Base-by-base conservation (phyloP, 2,329 filamentous ascomycete genomes). In the Scedosporium boydii region DNA sequence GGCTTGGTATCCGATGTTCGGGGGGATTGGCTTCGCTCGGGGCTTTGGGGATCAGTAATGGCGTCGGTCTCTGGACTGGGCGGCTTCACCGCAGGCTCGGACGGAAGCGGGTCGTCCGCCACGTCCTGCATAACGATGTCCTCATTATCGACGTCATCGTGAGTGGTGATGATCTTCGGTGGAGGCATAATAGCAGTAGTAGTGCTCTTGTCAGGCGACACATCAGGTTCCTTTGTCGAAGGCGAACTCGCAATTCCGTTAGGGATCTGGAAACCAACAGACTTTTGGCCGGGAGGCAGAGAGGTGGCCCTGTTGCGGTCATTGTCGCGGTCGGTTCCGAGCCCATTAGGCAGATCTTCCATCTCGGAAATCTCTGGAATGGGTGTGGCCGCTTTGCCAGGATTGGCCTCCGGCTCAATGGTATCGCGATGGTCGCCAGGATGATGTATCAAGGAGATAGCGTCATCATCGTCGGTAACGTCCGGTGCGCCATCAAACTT, bases 1-100 rank as follows among this genome's bases (percentile, higher is more conserved):
- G 77, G 77, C 56, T 81, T 83, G 0, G 78, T 81, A 62, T 83
- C 81, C 5, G 79, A 77, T 0, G 77, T 79, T 5, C 72, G 75
- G 1, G 80, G 79, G 0, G 80, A 81, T 62, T 78, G 76, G 58
- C 77, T 83, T 16, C 72, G 73, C 59, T 75, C 75, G n/a, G 72
- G 72, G 63, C 79, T 82, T 1, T 72, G 73, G 1, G 73, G 72
- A 29, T 76, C 78, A 2, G 78, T 80, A 1, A 73, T 68, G 0
- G 70, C 72, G 46, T 80, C 79, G 0, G 76, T 78, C 56, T 78
- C 77, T 0, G 77, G 74, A 48, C 71, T 80, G 3, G 68, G 67
- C 1, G 70, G 71, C 53, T 75, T 69, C 1, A 68, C 44, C 3
- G 29, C 12, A 10, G 53, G n/a, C 6, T 65, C 55, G 29, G 59